A percentile compares a stretch with the other conserved stretches of the same genome.
These are phyloP conservation scores for Sarocladium strictum DNA, from an alignment of 2,329 filamentous ascomycete species.

Conservation along the genomic window DNA sequence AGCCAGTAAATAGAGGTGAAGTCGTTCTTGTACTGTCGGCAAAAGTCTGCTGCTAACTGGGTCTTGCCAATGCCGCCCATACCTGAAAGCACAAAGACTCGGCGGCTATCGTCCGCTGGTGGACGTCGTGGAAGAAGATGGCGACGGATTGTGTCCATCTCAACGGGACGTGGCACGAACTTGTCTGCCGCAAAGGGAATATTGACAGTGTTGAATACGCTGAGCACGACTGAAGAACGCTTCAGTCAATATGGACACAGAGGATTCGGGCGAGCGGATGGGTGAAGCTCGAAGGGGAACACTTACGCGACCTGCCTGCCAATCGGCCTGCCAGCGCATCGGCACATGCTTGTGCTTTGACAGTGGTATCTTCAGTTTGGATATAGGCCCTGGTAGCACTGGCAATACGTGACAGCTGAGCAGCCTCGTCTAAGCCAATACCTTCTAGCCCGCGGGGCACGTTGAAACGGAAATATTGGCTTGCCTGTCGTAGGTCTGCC, in stretches of 20 bases:
- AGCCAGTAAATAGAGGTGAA: too few relatives aligned
- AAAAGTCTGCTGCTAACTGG: too few relatives aligned
- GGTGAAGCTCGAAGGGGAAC: too few relatives aligned
- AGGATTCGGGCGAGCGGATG: not conserved
- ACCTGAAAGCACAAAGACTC: too few relatives aligned
- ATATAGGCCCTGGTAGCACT: conserved; percentile 14
- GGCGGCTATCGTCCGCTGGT: too few relatives aligned
- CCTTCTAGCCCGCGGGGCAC: conserved; percentile 33
- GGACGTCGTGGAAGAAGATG: too few relatives aligned
- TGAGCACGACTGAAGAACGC: not conserved
- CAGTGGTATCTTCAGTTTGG: not conserved
- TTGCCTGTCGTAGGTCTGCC: conserved; percentile 21
- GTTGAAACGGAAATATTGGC: conserved; percentile 37
- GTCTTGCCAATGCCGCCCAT: too few relatives aligned
- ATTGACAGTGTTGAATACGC: too few relatives aligned
- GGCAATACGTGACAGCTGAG: conserved; percentile 5
- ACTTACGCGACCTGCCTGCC: not conserved
- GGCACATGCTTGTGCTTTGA: not conserved
- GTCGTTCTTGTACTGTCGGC: too few relatives aligned
- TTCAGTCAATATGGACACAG: too few relatives aligned
- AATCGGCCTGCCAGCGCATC: not conserved
- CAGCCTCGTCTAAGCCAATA: conserved; percentile 31
- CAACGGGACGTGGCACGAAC: too few relatives aligned
- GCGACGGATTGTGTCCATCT: too few relatives aligned
- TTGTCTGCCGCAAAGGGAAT: not conserved